Conservation (phyloP, 345 rosid species). For the Gossypium stocksii region DNA sequence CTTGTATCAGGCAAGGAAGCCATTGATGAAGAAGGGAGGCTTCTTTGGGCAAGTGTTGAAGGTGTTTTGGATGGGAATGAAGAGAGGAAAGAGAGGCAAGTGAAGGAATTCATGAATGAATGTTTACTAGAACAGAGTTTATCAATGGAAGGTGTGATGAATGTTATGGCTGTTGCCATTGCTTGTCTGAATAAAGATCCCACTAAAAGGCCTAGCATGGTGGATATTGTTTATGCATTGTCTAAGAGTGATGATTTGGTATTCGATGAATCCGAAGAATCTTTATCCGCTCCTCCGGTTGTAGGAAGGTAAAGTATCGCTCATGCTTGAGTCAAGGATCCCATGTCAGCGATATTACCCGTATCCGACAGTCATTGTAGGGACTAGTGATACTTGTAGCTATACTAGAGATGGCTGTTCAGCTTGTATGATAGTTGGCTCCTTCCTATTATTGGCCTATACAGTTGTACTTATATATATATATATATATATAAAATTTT, state of each 20-base stretch:
- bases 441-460: not conserved
- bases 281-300: slow-evolving; percentile 19
- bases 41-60: slow-evolving; percentile 37
- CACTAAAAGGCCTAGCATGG: slow-evolving; percentile 55
- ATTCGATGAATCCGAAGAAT: slow-evolving; percentile 44
- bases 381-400: not conserved
- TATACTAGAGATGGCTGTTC: not conserved
- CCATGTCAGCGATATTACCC: not conserved
- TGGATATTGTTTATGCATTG: slow-evolving; percentile 61
- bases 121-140: slow-evolving; percentile 29
- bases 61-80: slow-evolving; percentile 34
- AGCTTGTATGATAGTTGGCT: not conserved
- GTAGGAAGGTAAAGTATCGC: slow-evolving; percentile 38
- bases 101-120: slow-evolving; percentile 43
- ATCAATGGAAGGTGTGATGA: slow-evolving; percentile 46
- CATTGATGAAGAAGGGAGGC: slow-evolving; percentile 44
- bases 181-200: slow-evolving; percentile 55
- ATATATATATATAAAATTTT: not conserved
- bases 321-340: not conserved
- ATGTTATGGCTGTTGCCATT: slow-evolving; percentile 42
- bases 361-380: not conserved
- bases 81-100: slow-evolving; percentile 28
- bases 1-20: slow-evolving; percentile 57
- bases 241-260: slow-evolving; percentile 45
- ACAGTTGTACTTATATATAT: not conserved